Evolutionary conservation across 371 early-diverging fungal genomes (phyloP).

Genomic region (Mortierella sp.): DNA sequence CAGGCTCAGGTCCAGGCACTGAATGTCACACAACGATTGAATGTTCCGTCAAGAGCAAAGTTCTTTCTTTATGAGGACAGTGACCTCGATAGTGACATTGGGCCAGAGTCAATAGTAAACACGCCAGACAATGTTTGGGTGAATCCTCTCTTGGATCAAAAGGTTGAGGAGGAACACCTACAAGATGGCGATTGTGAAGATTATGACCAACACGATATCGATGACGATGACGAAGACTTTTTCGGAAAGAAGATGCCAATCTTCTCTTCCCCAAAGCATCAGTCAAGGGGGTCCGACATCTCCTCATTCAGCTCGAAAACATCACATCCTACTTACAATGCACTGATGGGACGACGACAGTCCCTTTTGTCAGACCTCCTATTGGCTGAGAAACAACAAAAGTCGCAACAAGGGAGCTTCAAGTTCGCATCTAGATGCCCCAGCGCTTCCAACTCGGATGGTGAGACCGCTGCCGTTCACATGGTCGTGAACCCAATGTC

Average conservation of each 20-base stretch:
- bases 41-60: constrained; percentile 9
- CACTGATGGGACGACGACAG: constrained; percentile 14
- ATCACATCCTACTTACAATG: background rate
- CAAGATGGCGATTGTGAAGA: constrained; percentile 24
- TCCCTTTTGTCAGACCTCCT: constrained; percentile 34
- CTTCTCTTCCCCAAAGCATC: background rate
- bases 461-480: constrained; percentile 1
- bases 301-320: background rate
- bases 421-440: background rate
- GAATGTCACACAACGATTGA: background rate
- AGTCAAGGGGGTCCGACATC: background rate
- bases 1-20: background rate
- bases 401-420: constrained; percentile 4
- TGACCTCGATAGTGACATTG: constrained; percentile 16
- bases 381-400: constrained; percentile 28
- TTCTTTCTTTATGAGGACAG: constrained; percentile 35
- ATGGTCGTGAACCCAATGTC: constrained; percentile 2
- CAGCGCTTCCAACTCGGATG: constrained; percentile 19
- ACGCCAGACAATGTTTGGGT: background rate
- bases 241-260: constrained; percentile 13
- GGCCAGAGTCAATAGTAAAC: background rate
- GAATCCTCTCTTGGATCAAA: background rate
- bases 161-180: background rate
- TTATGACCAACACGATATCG: constrained; percentile 11
- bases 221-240: constrained; percentile 11